Percentiles rank a stretch among this genome's conserved stretches.
Evolutionary conservation across 805 yeast genomes (phyloP).

Genomic region (Ogataea minuta): DNA sequence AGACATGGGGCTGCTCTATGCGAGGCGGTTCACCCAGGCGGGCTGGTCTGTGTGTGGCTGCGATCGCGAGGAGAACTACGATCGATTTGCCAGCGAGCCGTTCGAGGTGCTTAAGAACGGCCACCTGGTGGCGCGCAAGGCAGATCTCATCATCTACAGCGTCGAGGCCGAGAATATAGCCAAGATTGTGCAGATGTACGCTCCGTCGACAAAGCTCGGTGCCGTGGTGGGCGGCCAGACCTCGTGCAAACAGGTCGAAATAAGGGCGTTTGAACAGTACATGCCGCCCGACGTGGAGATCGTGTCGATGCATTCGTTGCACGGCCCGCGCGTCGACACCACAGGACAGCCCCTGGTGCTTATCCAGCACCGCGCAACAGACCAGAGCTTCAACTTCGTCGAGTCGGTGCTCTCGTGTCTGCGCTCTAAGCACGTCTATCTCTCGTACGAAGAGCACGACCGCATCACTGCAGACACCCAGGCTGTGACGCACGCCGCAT

Average conservation of each 20-base stretch:
- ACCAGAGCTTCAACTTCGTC: conserved; percentile 58
- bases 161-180: conserved; percentile 89
- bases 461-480: conserved; percentile 96
- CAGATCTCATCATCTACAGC: conserved; percentile 84
- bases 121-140: conserved; percentile 71
- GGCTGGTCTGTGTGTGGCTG: conserved; percentile 93
- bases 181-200: conserved; percentile 70
- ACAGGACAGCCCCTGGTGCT: conserved; percentile 91
- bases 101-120: conserved; percentile 74
- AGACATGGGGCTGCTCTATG: conserved; percentile 93
- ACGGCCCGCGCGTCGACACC: conserved; percentile 89
- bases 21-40: conserved; percentile 67
- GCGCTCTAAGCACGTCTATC: conserved; percentile 69
- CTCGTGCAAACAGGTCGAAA: conserved; percentile 89
- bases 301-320: conserved; percentile 85
- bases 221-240: conserved; percentile 98
- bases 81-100: conserved; percentile 37
- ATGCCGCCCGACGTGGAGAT: conserved; percentile 81
- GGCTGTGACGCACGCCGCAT: conserved; percentile 98
- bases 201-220: conserved; percentile 83
- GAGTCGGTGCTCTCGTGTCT: conserved; percentile 66
- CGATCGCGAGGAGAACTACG: conserved; percentile 69
- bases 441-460: conserved; percentile 89
- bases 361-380: conserved; percentile 67
- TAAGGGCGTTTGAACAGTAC: conserved; percentile 73